phyloP scores from a whole-genome alignment of 192 early-diverging fungal species.

The Cetraspora pellucida region DNA sequence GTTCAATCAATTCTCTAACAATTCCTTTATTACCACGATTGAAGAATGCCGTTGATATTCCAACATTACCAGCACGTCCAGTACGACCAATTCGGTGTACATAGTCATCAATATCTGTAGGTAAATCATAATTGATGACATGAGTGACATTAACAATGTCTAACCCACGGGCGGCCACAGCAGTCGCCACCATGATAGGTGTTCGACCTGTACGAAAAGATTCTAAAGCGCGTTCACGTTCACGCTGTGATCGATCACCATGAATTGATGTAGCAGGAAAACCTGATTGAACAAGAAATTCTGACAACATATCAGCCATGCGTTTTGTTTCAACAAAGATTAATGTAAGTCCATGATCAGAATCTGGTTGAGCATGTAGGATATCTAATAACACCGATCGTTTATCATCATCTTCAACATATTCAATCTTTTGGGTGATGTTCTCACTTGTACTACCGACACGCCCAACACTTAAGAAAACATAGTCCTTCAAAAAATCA shows the following conservation, averaged over 20 bases:
- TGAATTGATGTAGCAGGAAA: conserved; percentile 97
- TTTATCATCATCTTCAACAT: conserved; percentile 95
- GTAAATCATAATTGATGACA: conserved; percentile 95
- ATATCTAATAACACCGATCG: conserved; percentile 86
- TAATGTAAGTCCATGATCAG: conserved; percentile 73
- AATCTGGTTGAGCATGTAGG: conserved; percentile 55
- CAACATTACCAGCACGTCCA: conserved; percentile 94
- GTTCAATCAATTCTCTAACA: conserved; percentile 81
- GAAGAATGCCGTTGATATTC: conserved; percentile 93
- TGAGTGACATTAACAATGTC: conserved; percentile 84
- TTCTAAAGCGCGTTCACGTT: conserved; percentile 90
- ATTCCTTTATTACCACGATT: conserved; percentile 84
- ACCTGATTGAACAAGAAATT: conserved; percentile 71
- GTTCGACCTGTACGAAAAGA: conserved; percentile 83
- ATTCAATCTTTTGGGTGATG: conserved; percentile 91
- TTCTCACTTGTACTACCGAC: conserved; percentile 95
- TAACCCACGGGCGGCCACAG: conserved; percentile 95
- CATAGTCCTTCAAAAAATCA: conserved; percentile 83
- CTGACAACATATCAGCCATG: conserved; percentile 86
- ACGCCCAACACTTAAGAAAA: conserved; percentile 89
- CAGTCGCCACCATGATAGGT: conserved; percentile 93
- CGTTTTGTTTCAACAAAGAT: conserved; percentile 99
- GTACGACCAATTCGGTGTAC: conserved; percentile 99
- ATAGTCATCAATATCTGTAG: conserved; percentile 96
- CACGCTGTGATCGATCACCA: conserved; percentile 93